Evolutionary conservation across 2,329 filamentous ascomycete species (phyloP).

Genomic region (Colletotrichum karsti): DNA sequence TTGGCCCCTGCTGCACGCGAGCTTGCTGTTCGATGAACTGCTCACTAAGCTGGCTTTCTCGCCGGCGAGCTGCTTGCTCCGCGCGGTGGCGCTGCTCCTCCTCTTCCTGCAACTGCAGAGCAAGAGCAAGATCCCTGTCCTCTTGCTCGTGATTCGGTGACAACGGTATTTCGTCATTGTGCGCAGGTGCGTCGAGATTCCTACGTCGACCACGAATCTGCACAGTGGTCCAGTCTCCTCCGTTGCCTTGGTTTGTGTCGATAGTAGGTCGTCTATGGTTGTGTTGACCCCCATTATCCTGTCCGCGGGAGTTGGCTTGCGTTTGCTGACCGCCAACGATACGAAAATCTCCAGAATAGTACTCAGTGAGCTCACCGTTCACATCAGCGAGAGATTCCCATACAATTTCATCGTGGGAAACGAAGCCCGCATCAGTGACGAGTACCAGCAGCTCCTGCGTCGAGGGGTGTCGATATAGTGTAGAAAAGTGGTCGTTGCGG

Average conservation of each 20-base stretch:
- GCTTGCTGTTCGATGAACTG: constrained; percentile 75
- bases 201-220: constrained; percentile 35
- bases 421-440: constrained; percentile 93
- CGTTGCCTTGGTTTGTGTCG: neutral
- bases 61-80: constrained; percentile 67
- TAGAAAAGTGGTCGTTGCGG: constrained; percentile 97
- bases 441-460: constrained; percentile 80
- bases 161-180: constrained; percentile 35
- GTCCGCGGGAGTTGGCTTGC: constrained; percentile 20
- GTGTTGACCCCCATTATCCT: neutral
- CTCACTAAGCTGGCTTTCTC: constrained; percentile 75
- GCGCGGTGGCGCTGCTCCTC: constrained; percentile 81
- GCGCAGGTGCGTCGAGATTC: neutral
- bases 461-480: constrained; percentile 86
- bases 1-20: constrained; percentile 40
- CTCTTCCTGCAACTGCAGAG: constrained; percentile 92
- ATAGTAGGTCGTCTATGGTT: constrained; percentile 4
- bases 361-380: constrained; percentile 82
- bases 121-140: constrained; percentile 87
- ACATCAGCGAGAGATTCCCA: constrained; percentile 96
- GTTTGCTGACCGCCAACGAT: constrained; percentile 71
- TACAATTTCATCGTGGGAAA: constrained; percentile 87
- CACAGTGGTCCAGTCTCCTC: constrained; percentile 65
- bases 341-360: constrained; percentile 90
- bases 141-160: constrained; percentile 70